Base-by-base conservation (phyloP, 2,329 filamentous ascomycete genomes). In the Penicillium polonicum region DNA sequence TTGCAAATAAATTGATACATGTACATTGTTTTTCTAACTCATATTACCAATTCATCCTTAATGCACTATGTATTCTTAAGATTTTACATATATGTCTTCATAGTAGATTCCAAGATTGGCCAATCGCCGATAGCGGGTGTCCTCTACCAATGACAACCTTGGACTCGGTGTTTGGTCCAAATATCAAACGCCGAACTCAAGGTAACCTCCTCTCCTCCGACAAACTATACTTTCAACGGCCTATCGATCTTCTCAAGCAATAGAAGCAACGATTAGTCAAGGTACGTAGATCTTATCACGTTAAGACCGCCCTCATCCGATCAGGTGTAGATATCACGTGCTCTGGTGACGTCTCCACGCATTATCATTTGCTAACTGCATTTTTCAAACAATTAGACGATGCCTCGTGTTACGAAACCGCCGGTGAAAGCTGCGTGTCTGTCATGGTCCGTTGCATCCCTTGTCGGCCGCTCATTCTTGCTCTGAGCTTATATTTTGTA, bases 1-100 rank as follows among this genome's bases (percentile, higher is more conserved):
- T 43, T 54, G 59, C n/a, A 55, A 59, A 56, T 53, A 35, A 52
- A 19, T 53, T 41, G 17, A 15, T 29, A 42, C 33, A 46, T 27
- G 38, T 48, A 57, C 33, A 36, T 23, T 27, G n/a, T 31, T 48
- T 52, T 33, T 38, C 8, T 44, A 36, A 31, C 13, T 43, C 15
- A 45, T 36, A 49, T 23, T 36, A 5, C 3, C 17, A 27, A 13
- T 7, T 33, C n/a, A 21, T 13, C 9, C 15, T 25, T 7, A 17
- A 56, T 46, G 31, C 10, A 23, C 41, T 7, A 44, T 27, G 9
- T 31, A 21, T 31, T 13, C 9, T 50, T 21, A 10, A 23, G 8
- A 23, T 29, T 29, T 5, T n/a, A n/a, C 12, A 38, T 6, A 12
- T n/a, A 23, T 9, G 27, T 29, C 12, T 25, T 10, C 8, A 8